Evolutionary conservation across 164 flowering plant species (phyloP).

Genomic region (Malania oleifera): DNA sequence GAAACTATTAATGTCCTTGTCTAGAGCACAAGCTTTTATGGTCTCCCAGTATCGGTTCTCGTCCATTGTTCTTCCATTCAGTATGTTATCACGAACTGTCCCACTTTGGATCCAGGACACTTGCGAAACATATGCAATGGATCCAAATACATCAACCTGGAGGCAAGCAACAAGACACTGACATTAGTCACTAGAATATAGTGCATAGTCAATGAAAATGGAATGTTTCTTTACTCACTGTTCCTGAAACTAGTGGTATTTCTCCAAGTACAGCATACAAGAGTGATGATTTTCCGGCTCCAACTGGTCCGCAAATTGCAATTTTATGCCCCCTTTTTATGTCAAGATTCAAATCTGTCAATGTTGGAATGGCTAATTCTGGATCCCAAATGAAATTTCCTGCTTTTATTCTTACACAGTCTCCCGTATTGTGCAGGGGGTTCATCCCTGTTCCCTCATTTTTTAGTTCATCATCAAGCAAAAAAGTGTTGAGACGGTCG

Average conservation of each 20-base stretch:
- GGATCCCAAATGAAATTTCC: constrained; percentile 68
- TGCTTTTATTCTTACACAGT: constrained; percentile 24
- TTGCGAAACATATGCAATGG: constrained; percentile 84
- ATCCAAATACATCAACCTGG: constrained; percentile 60
- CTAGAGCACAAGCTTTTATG: constrained; percentile 68
- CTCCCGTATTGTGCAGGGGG: constrained; percentile 1
- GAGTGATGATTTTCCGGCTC: constrained; percentile 85
- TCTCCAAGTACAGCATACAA: constrained; percentile 79
- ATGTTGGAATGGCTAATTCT: constrained; percentile 29
- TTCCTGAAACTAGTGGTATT: constrained; percentile 67
- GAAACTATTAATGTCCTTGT: constrained; percentile 63
- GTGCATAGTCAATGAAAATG: background rate
- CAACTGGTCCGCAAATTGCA: constrained; percentile 90
- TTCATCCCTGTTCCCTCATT: constrained; percentile 16
- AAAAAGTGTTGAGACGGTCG: constrained; percentile 51
- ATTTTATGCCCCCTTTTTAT: constrained; percentile 52
- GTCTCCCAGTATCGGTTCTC: constrained; percentile 45
- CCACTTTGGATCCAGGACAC: constrained; percentile 91
- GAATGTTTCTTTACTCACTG: constrained; percentile 36
- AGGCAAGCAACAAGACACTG: background rate
- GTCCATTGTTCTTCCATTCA: constrained; percentile 72
- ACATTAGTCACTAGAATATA: background rate
- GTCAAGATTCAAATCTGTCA: constrained; percentile 38
- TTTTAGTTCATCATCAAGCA: constrained; percentile 66
- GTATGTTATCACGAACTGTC: constrained; percentile 76